Evolutionary conservation across 306 rosid species (phyloP), one percentile per base, ranked within the genome.

Genomic region (Acacia crassicarpa): DNA sequence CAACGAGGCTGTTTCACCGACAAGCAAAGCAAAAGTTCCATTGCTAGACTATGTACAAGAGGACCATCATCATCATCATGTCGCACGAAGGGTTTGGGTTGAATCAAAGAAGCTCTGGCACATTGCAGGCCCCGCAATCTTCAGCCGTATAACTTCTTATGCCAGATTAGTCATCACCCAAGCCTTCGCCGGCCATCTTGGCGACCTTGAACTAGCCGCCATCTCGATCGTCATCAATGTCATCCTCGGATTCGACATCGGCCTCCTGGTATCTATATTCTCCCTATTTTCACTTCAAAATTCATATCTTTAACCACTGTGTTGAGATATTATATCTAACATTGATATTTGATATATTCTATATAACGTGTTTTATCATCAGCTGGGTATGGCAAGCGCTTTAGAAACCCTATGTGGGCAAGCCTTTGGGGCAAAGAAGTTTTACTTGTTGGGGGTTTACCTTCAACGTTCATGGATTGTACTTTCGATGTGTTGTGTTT

Each of bases 301-400:
- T 63, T 27, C 69, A 15, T 30, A 63, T 32, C 20, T 63, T 63
- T 63, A 14, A 27, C 2, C 9, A 15, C 17, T 48, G 53, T 48
- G 14, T 48, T 0, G 41, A 38, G 8, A 38, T 38, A 38, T 35
- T 35, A 35, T 35, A 5, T 35, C 7, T 35, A 4, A 35, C 4
- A 35, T 5, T 35, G 7, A 35, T 4, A 35, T 35, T 35, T 35
- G 40, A 35, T 38, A 38, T 38, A 38, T 38, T 38, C 8, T 38
- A 38, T 38, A 38, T 38, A 48, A 2, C 14, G 53, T 48, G 14
- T 48, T 13, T 30, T 68, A 17, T 38, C 7, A 77, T 22, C 70
- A 94, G 97, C 48, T 93, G 72, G 97, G 98, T 9, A 94, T 94
- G 98, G 95, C 97, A 10, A 93, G 97, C 33, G 97, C 97, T 0